phyloP scores from a whole-genome alignment of 2,329 filamentous ascomycete genomes.

The Stagonosporopsis chrysanthemi region DNA sequence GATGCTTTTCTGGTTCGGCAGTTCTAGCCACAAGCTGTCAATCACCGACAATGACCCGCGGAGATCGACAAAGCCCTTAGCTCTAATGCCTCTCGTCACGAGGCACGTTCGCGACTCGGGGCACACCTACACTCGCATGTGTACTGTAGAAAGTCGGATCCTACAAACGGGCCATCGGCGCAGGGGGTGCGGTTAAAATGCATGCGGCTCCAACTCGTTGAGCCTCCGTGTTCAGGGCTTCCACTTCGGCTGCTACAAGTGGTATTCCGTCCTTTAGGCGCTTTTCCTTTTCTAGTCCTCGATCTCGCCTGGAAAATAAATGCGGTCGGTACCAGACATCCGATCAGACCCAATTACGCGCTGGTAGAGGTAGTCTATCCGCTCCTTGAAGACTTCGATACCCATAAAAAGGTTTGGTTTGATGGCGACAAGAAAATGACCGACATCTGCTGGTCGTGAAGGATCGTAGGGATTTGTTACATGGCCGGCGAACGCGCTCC shows the following conservation, averaged over 20 bases:
- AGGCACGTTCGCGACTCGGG: slow-evolving; percentile 8
- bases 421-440: slow-evolving; percentile 71
- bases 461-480: slow-evolving; percentile 81
- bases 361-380: slow-evolving; percentile 67
- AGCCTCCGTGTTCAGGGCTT: slow-evolving; percentile 60
- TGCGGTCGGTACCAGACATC: slow-evolving; percentile 61
- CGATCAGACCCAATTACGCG: slow-evolving; percentile 62
- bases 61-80: slow-evolving; percentile 1
- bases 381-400: slow-evolving; percentile 70
- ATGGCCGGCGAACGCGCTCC: slow-evolving; percentile 78
- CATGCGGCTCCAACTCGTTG: slow-evolving; percentile 50
- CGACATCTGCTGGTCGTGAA: slow-evolving; percentile 72
- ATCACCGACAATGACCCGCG: slow-evolving; percentile 14
- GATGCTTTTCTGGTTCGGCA: slow-evolving; percentile 9
- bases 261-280: slow-evolving; percentile 57
- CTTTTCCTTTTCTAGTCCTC: slow-evolving; percentile 32
- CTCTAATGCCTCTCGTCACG: slow-evolving; percentile 10
- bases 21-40: slow-evolving; percentile 9
- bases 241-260: slow-evolving; percentile 57
- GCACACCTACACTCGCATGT: not conserved
- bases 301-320: slow-evolving; percentile 61
- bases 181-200: slow-evolving; percentile 21
- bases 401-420: slow-evolving; percentile 79
- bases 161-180: slow-evolving; percentile 26
- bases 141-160: not conserved